Base-by-base conservation (phyloP, 129 eudicot species). In the Scalesia atractyloides region DNA sequence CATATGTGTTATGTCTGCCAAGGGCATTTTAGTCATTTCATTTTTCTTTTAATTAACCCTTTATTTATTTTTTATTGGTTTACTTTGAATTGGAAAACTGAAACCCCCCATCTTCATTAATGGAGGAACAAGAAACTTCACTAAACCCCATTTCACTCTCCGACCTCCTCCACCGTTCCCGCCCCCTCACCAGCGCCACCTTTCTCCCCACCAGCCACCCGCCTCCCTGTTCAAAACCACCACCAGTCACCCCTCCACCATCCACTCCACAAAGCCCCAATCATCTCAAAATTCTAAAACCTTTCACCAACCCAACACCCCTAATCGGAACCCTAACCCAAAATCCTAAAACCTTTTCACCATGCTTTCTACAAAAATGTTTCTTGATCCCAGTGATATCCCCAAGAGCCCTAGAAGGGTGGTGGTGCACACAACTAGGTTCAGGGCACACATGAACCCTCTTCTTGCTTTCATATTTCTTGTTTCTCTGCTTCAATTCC, bases 401-500 rank as follows among this genome's bases (percentile, higher is more conserved):
- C 2, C 96, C 96, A 19, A 88, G 59, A 0, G 96, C 96, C 74
- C 96, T 85, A 18, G 91, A 85, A 30, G 96, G 89, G 11, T 88
- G 87, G 74, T 88, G 88, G 76, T 88, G 96, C 30, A 88, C 85
- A 74, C 96, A 88, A 70, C 78, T 76, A 20, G 69, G 59, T 67
- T 88, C 91, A 46, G 96, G 96, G 76, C 96, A 88, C 33, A 88
- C 88, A 68, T 85, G 85, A 57, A 88, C 96, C 52, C 85, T 88
- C 70, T 88, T 88, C 81, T 78, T 83, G 52, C 85, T 82, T 4
- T 69, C 64, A 10, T 85, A 91, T 18, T 79, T 81, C 74, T 68
- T 83, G 72, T 73, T 70, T 36, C 95, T 85, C 72, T 88, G 95
- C 88, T 85, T 88, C 30, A 88, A 67, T 88, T 88, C 96, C 96